These are phyloP conservation scores for Pythium insidiosum DNA, from an alignment of 352 stramenopile species.

Conservation along the genomic window DNA sequence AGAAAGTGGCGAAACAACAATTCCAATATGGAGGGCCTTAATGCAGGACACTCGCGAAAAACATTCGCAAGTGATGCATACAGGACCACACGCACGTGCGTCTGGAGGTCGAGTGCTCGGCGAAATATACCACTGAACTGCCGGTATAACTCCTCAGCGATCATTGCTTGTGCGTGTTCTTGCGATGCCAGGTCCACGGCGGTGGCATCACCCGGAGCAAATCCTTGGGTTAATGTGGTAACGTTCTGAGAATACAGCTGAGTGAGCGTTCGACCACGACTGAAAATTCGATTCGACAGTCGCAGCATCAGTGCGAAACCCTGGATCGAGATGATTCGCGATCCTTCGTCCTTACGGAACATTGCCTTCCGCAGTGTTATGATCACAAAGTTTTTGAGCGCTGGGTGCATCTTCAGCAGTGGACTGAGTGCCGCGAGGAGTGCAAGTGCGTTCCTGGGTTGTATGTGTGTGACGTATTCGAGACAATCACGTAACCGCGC, in stretches of 20 bases:
- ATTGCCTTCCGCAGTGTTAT: slow-evolving; percentile 52
- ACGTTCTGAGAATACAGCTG: slow-evolving; percentile 50
- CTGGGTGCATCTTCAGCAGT: slow-evolving; percentile 25
- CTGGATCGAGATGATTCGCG: slow-evolving; percentile 37
- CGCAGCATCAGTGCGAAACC: slow-evolving; percentile 33
- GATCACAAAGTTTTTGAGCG: slow-evolving; percentile 39
- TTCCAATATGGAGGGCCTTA: slow-evolving; percentile 31
- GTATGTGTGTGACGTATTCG: slow-evolving; percentile 41
- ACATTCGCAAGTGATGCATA: slow-evolving; percentile 38
- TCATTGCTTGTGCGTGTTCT: slow-evolving; percentile 27
- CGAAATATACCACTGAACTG: slow-evolving; percentile 55
- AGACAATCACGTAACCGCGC: slow-evolving; percentile 34
- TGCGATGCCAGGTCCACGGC: slow-evolving; percentile 24
- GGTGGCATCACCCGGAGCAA: background rate
- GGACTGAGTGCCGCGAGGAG: slow-evolving; percentile 29
- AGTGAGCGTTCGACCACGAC: slow-evolving; percentile 24
- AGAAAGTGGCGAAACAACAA: slow-evolving; percentile 34
- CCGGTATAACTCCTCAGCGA: slow-evolving; percentile 41
- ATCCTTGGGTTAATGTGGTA: slow-evolving; percentile 23
- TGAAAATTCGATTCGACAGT: slow-evolving; percentile 32
- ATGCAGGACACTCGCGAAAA: slow-evolving; percentile 30
- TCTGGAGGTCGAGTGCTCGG: slow-evolving; percentile 35
- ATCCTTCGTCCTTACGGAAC: slow-evolving; percentile 46
- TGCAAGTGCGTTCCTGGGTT: slow-evolving; percentile 13
- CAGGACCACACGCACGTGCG: slow-evolving; percentile 28